A percentile compares a stretch with the other conserved stretches of the same genome.
Evolutionary conservation across 2,329 filamentous ascomycete species (phyloP).

Genomic region (Emmonsiellopsis sp.): DNA sequence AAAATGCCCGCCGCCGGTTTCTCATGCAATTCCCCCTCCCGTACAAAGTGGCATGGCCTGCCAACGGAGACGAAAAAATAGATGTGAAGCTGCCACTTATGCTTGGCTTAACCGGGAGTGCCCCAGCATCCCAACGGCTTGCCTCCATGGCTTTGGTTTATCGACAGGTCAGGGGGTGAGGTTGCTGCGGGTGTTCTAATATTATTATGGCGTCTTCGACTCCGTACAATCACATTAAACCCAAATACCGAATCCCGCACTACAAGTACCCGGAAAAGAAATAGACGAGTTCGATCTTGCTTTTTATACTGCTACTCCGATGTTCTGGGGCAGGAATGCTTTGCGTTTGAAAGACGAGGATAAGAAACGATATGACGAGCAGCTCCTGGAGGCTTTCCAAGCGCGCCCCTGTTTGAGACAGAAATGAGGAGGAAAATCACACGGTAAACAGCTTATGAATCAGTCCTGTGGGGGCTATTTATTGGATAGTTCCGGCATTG

Average conservation of each 20-base stretch:
- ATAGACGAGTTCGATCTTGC: not conserved
- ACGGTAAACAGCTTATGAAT: too few relatives aligned
- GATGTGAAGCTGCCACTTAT: constrained; percentile 20
- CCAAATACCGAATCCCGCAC: constrained; percentile 7
- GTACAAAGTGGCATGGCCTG: constrained; percentile 17
- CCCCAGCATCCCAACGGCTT: constrained; percentile 17
- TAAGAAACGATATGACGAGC: constrained; percentile 10
- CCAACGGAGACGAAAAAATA: constrained; percentile 21
- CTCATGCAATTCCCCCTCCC: constrained; percentile 17
- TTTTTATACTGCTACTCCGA: constrained; percentile 6
- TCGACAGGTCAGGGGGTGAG: constrained; percentile 16
- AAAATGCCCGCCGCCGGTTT: constrained; percentile 2
- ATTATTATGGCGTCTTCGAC: constrained; percentile 3
- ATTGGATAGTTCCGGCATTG: too few relatives aligned
- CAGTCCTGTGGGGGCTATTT: too few relatives aligned
- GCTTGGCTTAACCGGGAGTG: constrained; percentile 19
- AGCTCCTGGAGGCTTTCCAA: constrained; percentile 8
- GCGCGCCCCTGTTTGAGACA: not conserved
- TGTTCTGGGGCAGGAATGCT: constrained; percentile 8
- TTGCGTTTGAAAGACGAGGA: constrained; percentile 7
- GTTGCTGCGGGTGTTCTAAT: not conserved
- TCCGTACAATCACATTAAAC: constrained; percentile 9
- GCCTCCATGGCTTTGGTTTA: constrained; percentile 18
- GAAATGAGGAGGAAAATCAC: not conserved
- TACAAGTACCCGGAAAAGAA: not conserved